These are phyloP conservation scores for Camellia sinensis DNA, from an alignment of 148 eudicot species.

Conservation along the genomic window DNA sequence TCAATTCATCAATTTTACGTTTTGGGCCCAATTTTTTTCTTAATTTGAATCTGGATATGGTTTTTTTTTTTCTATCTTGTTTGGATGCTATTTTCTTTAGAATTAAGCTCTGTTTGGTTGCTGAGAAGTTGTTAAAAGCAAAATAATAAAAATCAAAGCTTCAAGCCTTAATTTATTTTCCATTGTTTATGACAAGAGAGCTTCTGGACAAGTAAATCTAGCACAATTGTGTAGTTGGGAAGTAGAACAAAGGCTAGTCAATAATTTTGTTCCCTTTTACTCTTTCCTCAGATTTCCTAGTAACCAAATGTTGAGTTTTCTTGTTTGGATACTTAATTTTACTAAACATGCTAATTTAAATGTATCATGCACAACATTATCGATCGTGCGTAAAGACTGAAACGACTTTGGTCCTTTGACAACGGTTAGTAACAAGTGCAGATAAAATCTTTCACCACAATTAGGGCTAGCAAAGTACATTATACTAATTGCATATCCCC, in stretches of 20 bases:
- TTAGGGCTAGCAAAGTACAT: no score
- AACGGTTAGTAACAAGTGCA: no score
- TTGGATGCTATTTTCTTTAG: not conserved
- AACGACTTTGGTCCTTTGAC: no score
- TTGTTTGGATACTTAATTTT: not conserved
- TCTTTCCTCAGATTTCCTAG: not conserved
- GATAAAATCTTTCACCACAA: no score
- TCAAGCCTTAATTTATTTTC: not conserved
- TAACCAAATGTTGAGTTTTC: not conserved
- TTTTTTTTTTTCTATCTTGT: not conserved
- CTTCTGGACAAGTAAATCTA: not conserved
- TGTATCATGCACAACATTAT: no score
- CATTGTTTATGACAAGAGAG: not conserved
- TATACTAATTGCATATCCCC: no score
- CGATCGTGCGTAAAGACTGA: no score
- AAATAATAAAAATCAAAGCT: not conserved
- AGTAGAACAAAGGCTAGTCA: not conserved
- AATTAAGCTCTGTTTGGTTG: not conserved
- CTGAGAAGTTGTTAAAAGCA: not conserved
- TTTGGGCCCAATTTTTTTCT: not conserved
- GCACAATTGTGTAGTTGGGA: not conserved
- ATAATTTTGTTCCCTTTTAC: not conserved
- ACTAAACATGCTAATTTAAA: no score
- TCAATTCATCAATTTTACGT: slow-evolving; percentile 3
- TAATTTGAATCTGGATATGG: not conserved